Base-by-base conservation (phyloP, 116 monocot genomes). In the Posidonia oceanica region DNA sequence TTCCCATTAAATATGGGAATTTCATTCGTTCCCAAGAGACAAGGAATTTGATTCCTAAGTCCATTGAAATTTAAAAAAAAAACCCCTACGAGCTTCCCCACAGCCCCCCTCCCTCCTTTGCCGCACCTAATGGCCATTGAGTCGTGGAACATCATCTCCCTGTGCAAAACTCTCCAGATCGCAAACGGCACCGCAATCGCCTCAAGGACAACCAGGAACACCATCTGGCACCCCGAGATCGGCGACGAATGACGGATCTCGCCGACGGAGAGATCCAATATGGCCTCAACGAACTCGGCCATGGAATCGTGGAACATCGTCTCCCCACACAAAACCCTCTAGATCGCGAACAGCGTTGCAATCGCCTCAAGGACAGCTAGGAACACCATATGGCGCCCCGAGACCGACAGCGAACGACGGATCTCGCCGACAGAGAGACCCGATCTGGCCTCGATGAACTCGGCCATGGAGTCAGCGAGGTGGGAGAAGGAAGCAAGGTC, bases 391-490 rank as follows among this genome's bases (percentile, higher is more conserved):
- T 89, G 92, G 38, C 75, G 67, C 17, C 78, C 22, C 60, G 97
- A 85, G 71, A 97, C 56, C 8, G 89, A 78, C 0, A 89, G 92
- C 16, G 97, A 87, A 21, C 85, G 85, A 41, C 67, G 20, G 52
- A 91, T 85, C 40, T 89, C 85, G 39, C 89, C 87, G 39, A 92
- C 63, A 14, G 76, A 15, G 69, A 89, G 41, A 16, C 76, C 72
- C 42, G 92, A 74, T 39, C 76, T 83, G 12, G 87, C 52, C 70
- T 85, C 85, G 40, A 97, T 71, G 76, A 89, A 92, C 56, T 87
- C 89, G 14, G 87, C 74, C 89, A 97, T 91, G 74, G 92, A 83
- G 13, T 92, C 92, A 13, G 97, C 89, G 51, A 81, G 78, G 13
- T 87, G 75, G 52, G 89, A 58, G 77, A 97, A 87, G 64, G 78